Base-by-base conservation (phyloP, 2,329 filamentous ascomycete species). In the Cucurbitaria berberidis region DNA sequence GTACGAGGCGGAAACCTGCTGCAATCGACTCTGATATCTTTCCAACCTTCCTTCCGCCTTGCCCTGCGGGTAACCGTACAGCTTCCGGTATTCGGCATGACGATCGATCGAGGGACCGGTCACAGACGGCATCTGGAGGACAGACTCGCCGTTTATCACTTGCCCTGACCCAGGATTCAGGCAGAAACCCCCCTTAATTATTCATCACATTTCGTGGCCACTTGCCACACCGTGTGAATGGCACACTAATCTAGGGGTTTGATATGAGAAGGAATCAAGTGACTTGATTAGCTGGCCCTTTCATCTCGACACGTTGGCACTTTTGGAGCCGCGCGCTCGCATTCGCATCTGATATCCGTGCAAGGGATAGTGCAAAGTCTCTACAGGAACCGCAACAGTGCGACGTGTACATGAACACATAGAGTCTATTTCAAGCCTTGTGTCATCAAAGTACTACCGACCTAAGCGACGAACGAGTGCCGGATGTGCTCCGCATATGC, bases 401-500 rank as follows among this genome's bases (percentile, higher is more conserved):
- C 30, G 30, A 34, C 21, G 19, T 39, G 19, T 39, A 38, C 19
- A 11, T 39, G 36, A 39, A 39, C 36, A 39, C 36, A 24, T 24
- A 9, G 18, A 22, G 36, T 22, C 36, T 39, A 22, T 39, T 39
- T 39, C 36, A 22, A 22, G 36, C 36, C 5, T 39, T 39, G 36
- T 39, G 36, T 35, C 2, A 45, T 22, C 19, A 35, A n/a, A 45
- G 30, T 36, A n/a, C 35, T 44, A 40, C 51, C 41, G 22, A 30
- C 18, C 29, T 51, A 43, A 40, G 44, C 53, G 53, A 48, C 36
- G 19, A n/a, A 29, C 40, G 41, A 45, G 35, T 36, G 39, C 38
- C 50, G 42, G 39, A 45, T 47, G 35, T 47, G 42, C 43, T 39
- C 52, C 49, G 52, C 54, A 60, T 60, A 60, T 62, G 49, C 57